Evolutionary conservation across 2,329 filamentous ascomycete species (phyloP), one percentile per base, ranked within the genome.

Genomic region (Endoconidiophora laricicola): DNA sequence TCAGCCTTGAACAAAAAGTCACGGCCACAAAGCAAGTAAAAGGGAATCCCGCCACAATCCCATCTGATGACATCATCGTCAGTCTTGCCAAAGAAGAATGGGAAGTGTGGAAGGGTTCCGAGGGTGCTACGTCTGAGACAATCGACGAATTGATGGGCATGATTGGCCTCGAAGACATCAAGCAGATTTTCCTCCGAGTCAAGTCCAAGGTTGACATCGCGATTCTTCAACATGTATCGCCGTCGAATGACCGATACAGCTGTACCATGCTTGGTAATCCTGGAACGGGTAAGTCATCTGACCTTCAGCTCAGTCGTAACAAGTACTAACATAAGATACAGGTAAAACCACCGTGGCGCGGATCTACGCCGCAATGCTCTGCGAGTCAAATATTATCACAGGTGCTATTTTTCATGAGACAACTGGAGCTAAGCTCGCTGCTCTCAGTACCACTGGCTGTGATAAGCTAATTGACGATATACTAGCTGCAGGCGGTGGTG

Each of bases 331-430:
- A 16, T 1, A 18, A 18, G 3, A 10, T 3, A 6, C 18, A 66
- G 63, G 63, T 0, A 87, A 87, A 65, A 90, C 84, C 0, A 88
- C 83, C 0, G 78, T 88, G 0, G 83, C 83, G 0, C 70, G 83
- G 0, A 63, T 83, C 0, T 87, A 85, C 52, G 79, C 74, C 0
- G 69, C 75, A 5, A 81, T 86, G 36, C 65, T 90, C 0, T 68
- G 71, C 0, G 70, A 74, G 0, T 63, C 83, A 0, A 76, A 78
- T 0, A 74, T 76, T 0, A 66, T 90, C 4, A 69, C 80, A 0
- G 81, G 81, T 0, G 60, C 60, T 6, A 52, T 56, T 2, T 81
- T 87, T 54, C 60, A 77, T 6, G 83, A 88, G 55, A 82, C 74
- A 0, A 81, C 82, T 0, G 84, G 83, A 0, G 76, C 83, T 0